Evolutionary conservation across 495 filamentous ascomycete genomes (phyloP).

Genomic region (Durotheca rogersii): DNA sequence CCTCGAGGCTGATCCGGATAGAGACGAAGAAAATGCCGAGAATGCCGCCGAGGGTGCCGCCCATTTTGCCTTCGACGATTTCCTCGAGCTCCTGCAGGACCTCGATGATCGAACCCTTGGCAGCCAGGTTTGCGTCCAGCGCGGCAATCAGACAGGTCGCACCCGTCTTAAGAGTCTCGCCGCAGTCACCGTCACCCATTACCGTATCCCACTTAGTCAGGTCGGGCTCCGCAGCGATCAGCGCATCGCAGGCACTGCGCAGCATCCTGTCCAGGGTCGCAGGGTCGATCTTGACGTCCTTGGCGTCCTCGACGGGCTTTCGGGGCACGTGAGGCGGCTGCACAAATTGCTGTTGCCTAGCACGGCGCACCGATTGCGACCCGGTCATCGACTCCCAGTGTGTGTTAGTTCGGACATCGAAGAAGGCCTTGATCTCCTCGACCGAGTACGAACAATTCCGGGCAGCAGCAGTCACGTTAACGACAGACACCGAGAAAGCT

Average conservation of each 20-base stretch:
- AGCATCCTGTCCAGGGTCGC: conserved; percentile 51
- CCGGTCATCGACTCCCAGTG: conserved; percentile 51
- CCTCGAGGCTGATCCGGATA: conserved; percentile 49
- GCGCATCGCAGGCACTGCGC: conserved; percentile 50
- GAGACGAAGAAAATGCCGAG: conserved; percentile 61
- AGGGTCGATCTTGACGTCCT: conserved; percentile 46
- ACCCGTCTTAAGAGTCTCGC: conserved; percentile 57
- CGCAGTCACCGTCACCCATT: conserved; percentile 68
- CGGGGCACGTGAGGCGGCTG: conserved; percentile 37
- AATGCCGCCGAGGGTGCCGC: conserved; percentile 62
- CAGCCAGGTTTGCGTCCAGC: conserved; percentile 37
- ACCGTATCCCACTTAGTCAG: conserved; percentile 63
- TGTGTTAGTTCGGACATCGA: conserved; percentile 56
- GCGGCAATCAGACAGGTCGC: conserved; percentile 45
- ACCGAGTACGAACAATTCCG: conserved; percentile 45
- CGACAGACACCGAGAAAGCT: conserved; percentile 60
- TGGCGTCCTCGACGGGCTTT: conserved; percentile 37
- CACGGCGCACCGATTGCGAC: conserved; percentile 38
- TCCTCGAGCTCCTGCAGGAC: conserved; percentile 56
- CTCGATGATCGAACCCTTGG: conserved; percentile 50
- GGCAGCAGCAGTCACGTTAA: conserved; percentile 55
- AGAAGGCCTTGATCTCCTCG: conserved; percentile 53
- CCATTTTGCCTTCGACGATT: conserved; percentile 59
- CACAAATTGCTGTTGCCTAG: conserved; percentile 45
- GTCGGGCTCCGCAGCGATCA: conserved; percentile 57